Conservation (phyloP, 345 rosid species). For the Euphorbia tirucalli region DNA sequence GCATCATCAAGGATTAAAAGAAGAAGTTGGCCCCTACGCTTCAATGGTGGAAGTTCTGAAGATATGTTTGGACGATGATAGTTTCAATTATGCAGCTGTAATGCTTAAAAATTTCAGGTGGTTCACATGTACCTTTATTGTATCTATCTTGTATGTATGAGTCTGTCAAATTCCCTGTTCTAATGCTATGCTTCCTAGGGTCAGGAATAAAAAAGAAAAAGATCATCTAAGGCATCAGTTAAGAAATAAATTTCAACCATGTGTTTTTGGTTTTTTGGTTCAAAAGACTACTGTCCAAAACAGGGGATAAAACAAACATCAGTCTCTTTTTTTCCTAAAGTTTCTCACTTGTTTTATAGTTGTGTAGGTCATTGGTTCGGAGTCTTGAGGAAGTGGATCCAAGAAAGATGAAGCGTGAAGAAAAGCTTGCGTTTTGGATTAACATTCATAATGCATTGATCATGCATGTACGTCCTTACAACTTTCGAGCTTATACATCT, state of each 20-base stretch:
- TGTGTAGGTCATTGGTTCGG: constrained; percentile 59
- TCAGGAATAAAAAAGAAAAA: too few relatives aligned
- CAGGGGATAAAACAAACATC: too few relatives aligned
- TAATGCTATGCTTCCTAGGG: too few relatives aligned
- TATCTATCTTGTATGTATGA: background rate
- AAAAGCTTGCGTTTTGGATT: constrained; percentile 92
- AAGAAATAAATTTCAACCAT: background rate
- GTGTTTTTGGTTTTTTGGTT: background rate
- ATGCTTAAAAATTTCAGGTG: constrained; percentile 79
- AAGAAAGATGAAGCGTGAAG: constrained; percentile 77
- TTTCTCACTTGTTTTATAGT: constrained; percentile 16
- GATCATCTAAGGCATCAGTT: background rate
- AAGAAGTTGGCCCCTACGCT: constrained; percentile 40
- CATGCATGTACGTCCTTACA: constrained; percentile 62
- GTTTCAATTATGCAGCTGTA: constrained; percentile 52
- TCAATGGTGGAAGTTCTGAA: constrained; percentile 53
- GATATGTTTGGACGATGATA: constrained; percentile 54
- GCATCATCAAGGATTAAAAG: constrained; percentile 38
- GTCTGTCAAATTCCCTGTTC: too few relatives aligned
- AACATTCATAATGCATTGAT: constrained; percentile 85
- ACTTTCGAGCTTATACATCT: too few relatives aligned
- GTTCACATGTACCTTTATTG: constrained; percentile 13
- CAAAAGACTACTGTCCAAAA: too few relatives aligned
- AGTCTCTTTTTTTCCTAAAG: background rate
- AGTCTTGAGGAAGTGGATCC: constrained; percentile 79